Percentiles rank a stretch among this genome's conserved stretches.
These are phyloP conservation scores for Pleodorina starrii DNA, from an alignment of 139 green algal genomes.

Conservation along the genomic window DNA sequence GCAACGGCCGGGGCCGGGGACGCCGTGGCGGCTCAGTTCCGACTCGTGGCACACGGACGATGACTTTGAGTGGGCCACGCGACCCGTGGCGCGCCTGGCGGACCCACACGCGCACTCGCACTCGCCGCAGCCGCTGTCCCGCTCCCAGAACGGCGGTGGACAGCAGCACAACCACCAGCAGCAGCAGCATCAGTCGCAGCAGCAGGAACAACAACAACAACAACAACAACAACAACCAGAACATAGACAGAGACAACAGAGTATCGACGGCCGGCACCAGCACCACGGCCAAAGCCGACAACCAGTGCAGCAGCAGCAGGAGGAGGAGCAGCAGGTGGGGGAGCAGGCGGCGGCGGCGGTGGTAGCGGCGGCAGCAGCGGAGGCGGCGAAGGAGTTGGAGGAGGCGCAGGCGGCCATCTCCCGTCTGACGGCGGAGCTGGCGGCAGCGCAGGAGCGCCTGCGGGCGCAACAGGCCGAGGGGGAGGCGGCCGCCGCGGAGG, in stretches of 20 bases:
- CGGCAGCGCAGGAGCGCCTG: not conserved
- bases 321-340: not conserved
- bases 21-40: not conserved
- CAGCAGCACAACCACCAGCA: not conserved
- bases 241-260: too few relatives aligned
- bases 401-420: not conserved
- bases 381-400: not conserved
- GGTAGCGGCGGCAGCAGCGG: not conserved
- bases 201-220: not conserved
- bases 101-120: not conserved
- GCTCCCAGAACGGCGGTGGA: not conserved
- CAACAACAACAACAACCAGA: slow-evolving; percentile 2
- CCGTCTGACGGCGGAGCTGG: not conserved
- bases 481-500: not conserved
- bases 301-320: not conserved
- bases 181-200: not conserved
- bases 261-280: too few relatives aligned
- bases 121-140: not conserved
- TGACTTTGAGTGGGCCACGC: slow-evolving; percentile 6
- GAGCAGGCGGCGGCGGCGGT: not conserved
- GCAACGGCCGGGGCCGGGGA: not conserved
- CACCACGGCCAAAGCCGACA: too few relatives aligned
- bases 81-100: not conserved
- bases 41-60: slow-evolving; percentile 12
- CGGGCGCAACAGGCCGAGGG: not conserved